phyloP scores from a whole-genome alignment of 2,329 filamentous ascomycete genomes.

The Cercospora brassicicola region DNA sequence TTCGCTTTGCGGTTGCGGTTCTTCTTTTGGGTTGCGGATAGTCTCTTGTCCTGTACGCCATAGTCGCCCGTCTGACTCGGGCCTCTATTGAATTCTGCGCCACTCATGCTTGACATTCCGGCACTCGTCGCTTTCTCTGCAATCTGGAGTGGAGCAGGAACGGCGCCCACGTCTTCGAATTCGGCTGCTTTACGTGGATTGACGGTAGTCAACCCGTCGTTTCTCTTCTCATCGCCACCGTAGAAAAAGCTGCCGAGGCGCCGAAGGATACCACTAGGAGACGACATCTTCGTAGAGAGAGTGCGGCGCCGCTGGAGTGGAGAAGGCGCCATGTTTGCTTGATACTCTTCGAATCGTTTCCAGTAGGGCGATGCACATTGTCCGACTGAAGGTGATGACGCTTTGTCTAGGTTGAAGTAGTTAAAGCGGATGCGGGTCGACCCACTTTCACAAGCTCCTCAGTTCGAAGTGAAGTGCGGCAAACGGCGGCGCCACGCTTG shows the following conservation, averaged over 20 bases:
- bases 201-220: not conserved
- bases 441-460: not conserved
- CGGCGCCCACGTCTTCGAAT: not conserved
- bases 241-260: not conserved
- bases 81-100: not conserved
- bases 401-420: not conserved
- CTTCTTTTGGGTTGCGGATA: constrained; percentile 3
- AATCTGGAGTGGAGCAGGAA: not conserved
- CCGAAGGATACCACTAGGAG: not conserved
- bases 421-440: not conserved
- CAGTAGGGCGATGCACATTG: not conserved
- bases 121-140: not conserved
- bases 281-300: not conserved
- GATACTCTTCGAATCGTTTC: not conserved
- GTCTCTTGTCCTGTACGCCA: not conserved
- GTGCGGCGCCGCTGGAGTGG: not conserved
- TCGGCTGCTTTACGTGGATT: not conserved
- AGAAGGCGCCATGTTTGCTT: not conserved
- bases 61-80: not conserved
- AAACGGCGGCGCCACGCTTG: not conserved
- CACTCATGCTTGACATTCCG: not conserved
- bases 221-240: not conserved
- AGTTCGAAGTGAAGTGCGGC: not conserved
- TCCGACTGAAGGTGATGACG: not conserved
- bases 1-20: not conserved